A percentile compares a stretch with the other conserved stretches of the same genome.
phyloP scores from a whole-genome alignment of 331 rosid genomes.

The Rosa hybrid region DNA sequence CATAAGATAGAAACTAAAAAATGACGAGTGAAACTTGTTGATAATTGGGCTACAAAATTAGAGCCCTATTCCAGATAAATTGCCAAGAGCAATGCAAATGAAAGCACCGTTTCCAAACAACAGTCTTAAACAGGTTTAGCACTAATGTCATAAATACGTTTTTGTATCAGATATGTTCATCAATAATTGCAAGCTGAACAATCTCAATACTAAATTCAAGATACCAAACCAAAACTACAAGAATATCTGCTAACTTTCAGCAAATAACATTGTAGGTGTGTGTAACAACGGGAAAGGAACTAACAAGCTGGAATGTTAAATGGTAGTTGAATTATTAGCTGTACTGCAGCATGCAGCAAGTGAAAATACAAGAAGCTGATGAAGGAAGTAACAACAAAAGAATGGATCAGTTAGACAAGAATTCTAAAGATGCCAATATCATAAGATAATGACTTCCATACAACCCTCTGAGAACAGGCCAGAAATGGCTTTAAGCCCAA shows the following conservation, averaged over 20 bases:
- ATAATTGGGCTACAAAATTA: background rate
- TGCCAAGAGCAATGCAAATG: background rate
- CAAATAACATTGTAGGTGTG: too few species aligned
- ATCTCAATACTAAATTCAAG: background rate
- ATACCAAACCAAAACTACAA: background rate
- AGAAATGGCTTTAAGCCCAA: conserved; percentile 53
- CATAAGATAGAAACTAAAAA: background rate
- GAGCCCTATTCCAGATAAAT: background rate
- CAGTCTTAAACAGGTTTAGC: too few species aligned
- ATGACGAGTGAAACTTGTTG: background rate
- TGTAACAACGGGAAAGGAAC: background rate
- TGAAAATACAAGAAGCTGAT: background rate
- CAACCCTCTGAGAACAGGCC: background rate
- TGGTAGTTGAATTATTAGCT: background rate
- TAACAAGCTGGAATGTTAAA: background rate
- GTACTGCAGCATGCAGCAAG: background rate
- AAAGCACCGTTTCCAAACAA: background rate
- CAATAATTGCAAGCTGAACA: background rate
- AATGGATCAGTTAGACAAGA: background rate
- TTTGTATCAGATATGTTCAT: background rate
- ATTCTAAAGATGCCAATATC: background rate
- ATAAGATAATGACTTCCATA: background rate
- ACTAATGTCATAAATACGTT: background rate
- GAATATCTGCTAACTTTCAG: background rate
- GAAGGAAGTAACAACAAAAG: background rate